Conservation (phyloP, 345 rosid species). For the Salix viminalis region DNA sequence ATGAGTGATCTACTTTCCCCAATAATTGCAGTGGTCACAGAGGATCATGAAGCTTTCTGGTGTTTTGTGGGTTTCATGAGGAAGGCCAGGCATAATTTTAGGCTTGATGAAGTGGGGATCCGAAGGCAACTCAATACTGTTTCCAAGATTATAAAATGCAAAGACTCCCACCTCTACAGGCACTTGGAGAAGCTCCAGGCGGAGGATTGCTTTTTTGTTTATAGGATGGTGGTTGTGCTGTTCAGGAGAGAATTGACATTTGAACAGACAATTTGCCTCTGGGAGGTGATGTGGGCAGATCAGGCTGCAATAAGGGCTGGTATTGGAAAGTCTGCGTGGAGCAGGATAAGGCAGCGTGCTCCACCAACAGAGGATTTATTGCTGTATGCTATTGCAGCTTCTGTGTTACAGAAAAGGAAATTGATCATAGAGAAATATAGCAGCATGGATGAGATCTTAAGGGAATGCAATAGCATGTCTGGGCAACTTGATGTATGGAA, state of each 20-base stretch:
- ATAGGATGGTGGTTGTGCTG: constrained; percentile 93
- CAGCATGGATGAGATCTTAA: constrained; percentile 90
- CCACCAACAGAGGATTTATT: constrained; percentile 90
- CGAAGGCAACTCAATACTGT: constrained; percentile 75
- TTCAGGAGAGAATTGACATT: constrained; percentile 82
- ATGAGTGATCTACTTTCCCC: constrained; percentile 98
- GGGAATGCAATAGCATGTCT: constrained; percentile 87
- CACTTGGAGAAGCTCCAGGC: constrained; percentile 90
- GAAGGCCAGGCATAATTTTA: constrained; percentile 92
- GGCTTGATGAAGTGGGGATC: constrained; percentile 90
- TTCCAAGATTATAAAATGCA: constrained; percentile 77
- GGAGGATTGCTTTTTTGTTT: constrained; percentile 93
- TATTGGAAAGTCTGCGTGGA: constrained; percentile 82
- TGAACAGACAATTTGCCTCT: constrained; percentile 77
- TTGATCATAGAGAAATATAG: constrained; percentile 75
- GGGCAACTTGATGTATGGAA: constrained; percentile 97
- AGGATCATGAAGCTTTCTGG: constrained; percentile 95
- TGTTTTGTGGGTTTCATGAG: constrained; percentile 93
- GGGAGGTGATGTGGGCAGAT: constrained; percentile 99
- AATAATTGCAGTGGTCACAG: constrained; percentile 61
- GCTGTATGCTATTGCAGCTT: constrained; percentile 84
- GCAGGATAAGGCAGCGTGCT: constrained; percentile 67
- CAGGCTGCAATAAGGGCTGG: constrained; percentile 91
- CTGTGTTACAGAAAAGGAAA: constrained; percentile 87
- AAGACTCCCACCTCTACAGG: constrained; percentile 82